These are phyloP conservation scores for Fagus sylvatica DNA, from an alignment of 306 rosid genomes.

Conservation along the genomic window DNA sequence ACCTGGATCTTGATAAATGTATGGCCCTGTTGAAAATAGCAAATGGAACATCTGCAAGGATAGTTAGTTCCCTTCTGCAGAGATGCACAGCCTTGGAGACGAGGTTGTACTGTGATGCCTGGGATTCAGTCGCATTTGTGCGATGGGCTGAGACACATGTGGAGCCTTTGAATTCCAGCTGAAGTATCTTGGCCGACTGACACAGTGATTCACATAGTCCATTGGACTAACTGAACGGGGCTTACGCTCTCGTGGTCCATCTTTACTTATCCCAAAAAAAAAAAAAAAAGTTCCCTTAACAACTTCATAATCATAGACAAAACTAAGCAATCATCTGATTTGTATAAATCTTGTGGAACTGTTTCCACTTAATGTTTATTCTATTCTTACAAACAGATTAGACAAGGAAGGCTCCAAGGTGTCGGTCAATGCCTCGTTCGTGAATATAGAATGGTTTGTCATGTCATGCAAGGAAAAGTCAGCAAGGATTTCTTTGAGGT, in stretches of 20 bases:
- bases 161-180: slow-evolving; percentile 20
- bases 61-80: not conserved
- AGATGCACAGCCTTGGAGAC: slow-evolving; percentile 23
- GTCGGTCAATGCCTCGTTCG: slow-evolving; percentile 78
- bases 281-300: not conserved
- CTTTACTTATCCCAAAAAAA: not conserved
- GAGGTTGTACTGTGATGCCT: not conserved
- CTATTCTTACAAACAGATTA: slow-evolving; percentile 42
- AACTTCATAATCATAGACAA: not conserved
- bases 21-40: not conserved
- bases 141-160: slow-evolving; percentile 35
- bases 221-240: slow-evolving; percentile 31
- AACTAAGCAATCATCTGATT: not conserved
- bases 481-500: slow-evolving; percentile 96
- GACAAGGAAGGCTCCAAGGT: slow-evolving; percentile 82
- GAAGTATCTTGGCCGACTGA: not conserved
- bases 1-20: not conserved
- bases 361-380: slow-evolving; percentile 4
- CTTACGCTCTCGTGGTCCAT: slow-evolving; percentile 22
- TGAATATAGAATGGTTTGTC: slow-evolving; percentile 83
- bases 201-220: slow-evolving; percentile 38
- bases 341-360: not conserved
- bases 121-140: not conserved
- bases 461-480: slow-evolving; percentile 64
- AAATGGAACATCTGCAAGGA: not conserved